Evolutionary conservation across 2,329 filamentous ascomycete genomes (phyloP).

Genomic region (Rhinocladiella mackenziei): DNA sequence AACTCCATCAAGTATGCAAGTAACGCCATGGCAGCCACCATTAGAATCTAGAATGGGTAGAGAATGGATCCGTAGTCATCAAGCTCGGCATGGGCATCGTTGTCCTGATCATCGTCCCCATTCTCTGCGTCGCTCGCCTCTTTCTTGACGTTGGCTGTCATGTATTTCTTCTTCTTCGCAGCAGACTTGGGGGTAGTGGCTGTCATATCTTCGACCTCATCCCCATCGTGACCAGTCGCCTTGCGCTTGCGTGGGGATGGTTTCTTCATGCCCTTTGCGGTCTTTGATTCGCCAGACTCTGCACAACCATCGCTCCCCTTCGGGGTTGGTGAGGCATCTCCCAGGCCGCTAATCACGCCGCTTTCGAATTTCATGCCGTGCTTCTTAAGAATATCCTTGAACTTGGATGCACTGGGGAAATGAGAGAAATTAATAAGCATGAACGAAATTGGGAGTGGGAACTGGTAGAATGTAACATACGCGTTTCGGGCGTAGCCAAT

Average conservation of each 20-base stretch:
- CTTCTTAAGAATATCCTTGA: conserved; percentile 8
- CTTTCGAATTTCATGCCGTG: conserved; percentile 4
- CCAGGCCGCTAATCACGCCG: neutral
- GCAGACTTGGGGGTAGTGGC: neutral
- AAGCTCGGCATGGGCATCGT: too few species aligned
- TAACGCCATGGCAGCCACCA: too few species aligned
- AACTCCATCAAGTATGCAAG: too few species aligned
- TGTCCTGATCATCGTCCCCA: neutral
- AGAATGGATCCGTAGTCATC: too few species aligned
- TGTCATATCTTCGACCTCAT: neutral
- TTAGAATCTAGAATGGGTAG: too few species aligned
- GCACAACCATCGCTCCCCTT: neutral
- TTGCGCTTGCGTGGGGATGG: conserved; percentile 6
- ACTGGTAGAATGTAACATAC: conserved; percentile 7
- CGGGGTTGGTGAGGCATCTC: neutral
- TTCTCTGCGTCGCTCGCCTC: conserved; percentile 1
- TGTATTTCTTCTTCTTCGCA: conserved; percentile 9
- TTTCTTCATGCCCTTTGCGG: neutral
- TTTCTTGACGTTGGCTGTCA: neutral
- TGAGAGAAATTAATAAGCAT: neutral
- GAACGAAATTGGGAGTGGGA: neutral
- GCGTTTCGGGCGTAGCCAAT: conserved; percentile 21
- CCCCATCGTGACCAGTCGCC: neutral
- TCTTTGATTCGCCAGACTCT: conserved; percentile 1
- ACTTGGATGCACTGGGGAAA: conserved; percentile 2